phyloP scores from a whole-genome alignment of 495 filamentous ascomycete genomes.

The Parathielavia hyrcaniae region DNA sequence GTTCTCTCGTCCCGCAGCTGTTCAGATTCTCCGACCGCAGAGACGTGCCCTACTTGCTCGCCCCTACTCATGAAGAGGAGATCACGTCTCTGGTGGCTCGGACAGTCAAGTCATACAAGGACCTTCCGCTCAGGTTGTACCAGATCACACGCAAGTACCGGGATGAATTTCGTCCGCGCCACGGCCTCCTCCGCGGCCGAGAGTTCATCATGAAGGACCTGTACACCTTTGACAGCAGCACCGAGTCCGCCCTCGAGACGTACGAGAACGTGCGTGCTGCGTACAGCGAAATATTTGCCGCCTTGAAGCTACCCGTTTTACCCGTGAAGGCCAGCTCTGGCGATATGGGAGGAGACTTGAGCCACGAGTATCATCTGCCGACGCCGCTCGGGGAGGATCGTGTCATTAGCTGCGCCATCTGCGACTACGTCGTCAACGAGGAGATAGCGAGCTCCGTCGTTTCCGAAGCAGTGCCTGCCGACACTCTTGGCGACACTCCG shows the following conservation, averaged over 20 bases:
- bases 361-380: conserved; percentile 89
- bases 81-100: conserved; percentile 74
- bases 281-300: conserved; percentile 70
- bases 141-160: conserved; percentile 93
- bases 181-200: conserved; percentile 81
- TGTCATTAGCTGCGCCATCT: conserved; percentile 66
- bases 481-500: conserved; percentile 5
- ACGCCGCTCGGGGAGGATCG: conserved; percentile 80
- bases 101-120: conserved; percentile 75
- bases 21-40: conserved; percentile 78
- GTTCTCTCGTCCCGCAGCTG: conserved; percentile 47
- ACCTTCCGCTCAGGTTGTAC: conserved; percentile 80
- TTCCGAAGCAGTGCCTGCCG: conserved; percentile 3
- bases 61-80: conserved; percentile 96
- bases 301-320: conserved; percentile 76
- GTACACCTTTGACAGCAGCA: conserved; percentile 81
- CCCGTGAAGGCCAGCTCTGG: conserved; percentile 87
- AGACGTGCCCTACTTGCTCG: conserved; percentile 65
- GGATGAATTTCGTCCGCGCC: conserved; percentile 80
- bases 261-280: conserved; percentile 64
- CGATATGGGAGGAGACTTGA: conserved; percentile 87
- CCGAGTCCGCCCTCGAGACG: conserved; percentile 61
- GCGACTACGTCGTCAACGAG: conserved; percentile 76
- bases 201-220: conserved; percentile 99
- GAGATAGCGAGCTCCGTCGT: conserved; percentile 49